Evolutionary conservation across 169 alveolate genomes (phyloP), one percentile per base, ranked within the genome.

Genomic region (Babesia gibsoni): DNA sequence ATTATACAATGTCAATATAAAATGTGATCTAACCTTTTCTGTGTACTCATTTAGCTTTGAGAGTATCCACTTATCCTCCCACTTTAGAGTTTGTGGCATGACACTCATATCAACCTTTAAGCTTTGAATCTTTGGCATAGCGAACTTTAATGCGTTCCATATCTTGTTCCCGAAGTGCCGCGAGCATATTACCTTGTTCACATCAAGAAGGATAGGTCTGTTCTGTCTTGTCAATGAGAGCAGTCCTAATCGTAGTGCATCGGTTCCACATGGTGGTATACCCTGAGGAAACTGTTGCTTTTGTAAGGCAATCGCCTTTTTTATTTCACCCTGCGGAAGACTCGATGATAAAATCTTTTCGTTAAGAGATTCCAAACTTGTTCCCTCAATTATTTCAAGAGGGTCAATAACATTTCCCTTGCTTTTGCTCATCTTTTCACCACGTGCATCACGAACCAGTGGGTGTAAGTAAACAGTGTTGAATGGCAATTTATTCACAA

Each of bases 341-440:
- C 95, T 94, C 2, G 99, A 98, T 33, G 91, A 91, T 57, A 84
- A 65, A 49, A 98, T 73, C 81, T 96, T 96, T 50, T 91, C 86
- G 22, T 91, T 85, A 30, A 98, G 89, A 29, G 75, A 88, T 16
- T 95, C 94, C 33, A 97, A 89, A 10, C 97, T 74, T 50, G 97
- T 93, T 7, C 99, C 99, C 45, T 95, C 96, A 63, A 97, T 97
- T 14, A 95, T 84, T 85, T 98, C 99, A 36, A 96, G 85, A 8
- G 99, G 99, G 74, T 98, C 99, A 35, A 98, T 96, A 23, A 98
- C 99, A 85, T 97, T 98, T 41, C 99, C 99, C 78, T 92, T 88
- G 66, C 98, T 90, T 88, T 97, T 98, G 29, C 98, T 89, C 99
- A 97, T 97, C 80, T 97, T 97, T 67, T 95, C 94, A 33, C 99